These are phyloP conservation scores for Pseudisothecium myosuroides DNA, from an alignment of 225 moss, liverwort and hornwort species.

Conservation along the genomic window DNA sequence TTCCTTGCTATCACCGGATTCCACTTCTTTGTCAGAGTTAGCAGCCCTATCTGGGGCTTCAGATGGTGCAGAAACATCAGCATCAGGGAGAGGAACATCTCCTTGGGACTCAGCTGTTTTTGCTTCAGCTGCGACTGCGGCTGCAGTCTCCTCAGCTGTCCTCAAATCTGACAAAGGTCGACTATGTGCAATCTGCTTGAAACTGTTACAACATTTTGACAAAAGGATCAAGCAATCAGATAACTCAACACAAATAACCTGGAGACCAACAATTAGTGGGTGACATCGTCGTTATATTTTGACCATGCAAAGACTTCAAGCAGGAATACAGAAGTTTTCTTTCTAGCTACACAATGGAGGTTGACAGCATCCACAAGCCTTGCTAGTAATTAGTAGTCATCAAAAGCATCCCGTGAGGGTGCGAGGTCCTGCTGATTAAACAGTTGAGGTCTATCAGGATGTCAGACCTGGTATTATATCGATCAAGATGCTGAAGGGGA, in stretches of 20 bases:
- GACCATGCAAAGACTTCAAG: not conserved
- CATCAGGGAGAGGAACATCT: slow-evolving; percentile 32
- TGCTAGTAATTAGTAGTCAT: not conserved
- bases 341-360: not conserved
- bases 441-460: not conserved
- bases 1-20: slow-evolving; percentile 53
- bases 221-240: not conserved
- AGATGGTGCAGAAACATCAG: slow-evolving; percentile 22
- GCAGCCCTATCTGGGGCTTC: slow-evolving; percentile 30
- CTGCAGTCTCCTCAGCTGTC: slow-evolving; percentile 55
- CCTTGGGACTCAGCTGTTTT: slow-evolving; percentile 15
- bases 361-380: not conserved
- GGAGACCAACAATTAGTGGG: not conserved
- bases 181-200: slow-evolving; percentile 80
- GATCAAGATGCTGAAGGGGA: slow-evolving; percentile 83
- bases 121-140: slow-evolving; percentile 8
- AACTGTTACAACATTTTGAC: slow-evolving; percentile 25
- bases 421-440: not conserved
- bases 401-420: not conserved
- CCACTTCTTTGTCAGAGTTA: slow-evolving; percentile 30
- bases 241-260: not conserved
- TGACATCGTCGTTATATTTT: not conserved
- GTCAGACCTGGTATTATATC: slow-evolving; percentile 66
- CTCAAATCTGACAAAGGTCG: slow-evolving; percentile 65
- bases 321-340: not conserved